These are phyloP conservation scores for Amanita rimosa DNA, from an alignment of 768 basidiomycete genomes.

Conservation along the genomic window DNA sequence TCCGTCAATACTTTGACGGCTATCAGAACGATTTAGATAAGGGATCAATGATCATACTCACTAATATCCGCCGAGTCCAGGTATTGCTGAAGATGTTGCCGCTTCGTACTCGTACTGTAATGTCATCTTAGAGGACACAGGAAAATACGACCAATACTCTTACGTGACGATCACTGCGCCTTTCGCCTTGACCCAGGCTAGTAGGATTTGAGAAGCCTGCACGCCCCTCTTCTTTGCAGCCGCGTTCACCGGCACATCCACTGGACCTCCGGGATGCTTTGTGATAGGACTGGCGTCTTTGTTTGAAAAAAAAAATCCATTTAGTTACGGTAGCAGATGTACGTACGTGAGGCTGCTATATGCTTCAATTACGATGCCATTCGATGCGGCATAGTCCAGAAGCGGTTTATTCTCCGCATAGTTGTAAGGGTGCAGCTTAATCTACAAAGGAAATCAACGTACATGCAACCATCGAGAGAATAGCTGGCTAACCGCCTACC, in stretches of 20 bases:
- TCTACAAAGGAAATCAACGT: conserved; percentile 28
- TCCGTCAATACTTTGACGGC: conserved; percentile 36
- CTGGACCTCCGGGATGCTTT: conserved; percentile 46
- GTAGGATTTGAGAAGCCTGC: conserved; percentile 54
- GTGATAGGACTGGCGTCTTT: conserved; percentile 39
- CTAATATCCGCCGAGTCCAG: conserved; percentile 48
- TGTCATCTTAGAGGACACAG: not conserved
- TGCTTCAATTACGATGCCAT: conserved; percentile 60
- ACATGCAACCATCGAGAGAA: not conserved
- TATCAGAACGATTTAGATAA: not conserved
- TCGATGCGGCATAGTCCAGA: conserved; percentile 41
- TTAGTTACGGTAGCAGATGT: not conserved
- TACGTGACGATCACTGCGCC: conserved; percentile 60
- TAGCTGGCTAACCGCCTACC: conserved; percentile 19
- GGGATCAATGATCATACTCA: conserved; percentile 11
- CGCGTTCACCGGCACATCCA: conserved; percentile 42
- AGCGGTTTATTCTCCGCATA: conserved; percentile 39
- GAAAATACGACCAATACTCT: conserved; percentile 10
- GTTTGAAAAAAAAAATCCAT: conserved; percentile 5
- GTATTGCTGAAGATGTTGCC: conserved; percentile 55
- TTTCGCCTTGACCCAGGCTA: conserved; percentile 61
- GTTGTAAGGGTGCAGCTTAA: conserved; percentile 64
- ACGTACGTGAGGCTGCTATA: conserved; percentile 58
- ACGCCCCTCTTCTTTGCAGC: conserved; percentile 43
- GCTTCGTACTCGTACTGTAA: conserved; percentile 46